phyloP scores from a whole-genome alignment of 225 moss, liverwort and hornwort species.

The Takakia lepidozioides region DNA sequence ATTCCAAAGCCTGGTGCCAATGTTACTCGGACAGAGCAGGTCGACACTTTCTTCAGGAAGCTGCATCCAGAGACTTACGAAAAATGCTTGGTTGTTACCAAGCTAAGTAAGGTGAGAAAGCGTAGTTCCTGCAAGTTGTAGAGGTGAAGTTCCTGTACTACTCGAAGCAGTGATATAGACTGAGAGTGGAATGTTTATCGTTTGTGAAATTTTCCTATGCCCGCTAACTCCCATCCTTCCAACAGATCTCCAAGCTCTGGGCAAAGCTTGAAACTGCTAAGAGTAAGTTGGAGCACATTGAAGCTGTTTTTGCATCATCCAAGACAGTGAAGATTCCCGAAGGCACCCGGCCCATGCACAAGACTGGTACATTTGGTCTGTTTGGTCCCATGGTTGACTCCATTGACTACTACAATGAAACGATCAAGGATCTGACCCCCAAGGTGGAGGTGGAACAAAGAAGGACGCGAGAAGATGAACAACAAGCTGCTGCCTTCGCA shows the following conservation, averaged over 20 bases:
- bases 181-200: too few relatives aligned
- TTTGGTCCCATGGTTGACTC: background rate
- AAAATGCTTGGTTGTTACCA: constrained; percentile 34
- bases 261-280: too few relatives aligned
- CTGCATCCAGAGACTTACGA: constrained; percentile 41
- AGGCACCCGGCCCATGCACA: background rate
- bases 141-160: too few relatives aligned
- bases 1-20: constrained; percentile 25
- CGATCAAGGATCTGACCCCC: background rate
- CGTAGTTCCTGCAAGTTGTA: too few relatives aligned
- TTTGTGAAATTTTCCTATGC: too few relatives aligned
- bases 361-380: background rate
- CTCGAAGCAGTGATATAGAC: too few relatives aligned
- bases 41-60: constrained; percentile 36
- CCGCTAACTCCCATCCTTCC: too few relatives aligned
- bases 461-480: constrained; percentile 37
- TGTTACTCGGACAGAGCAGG: constrained; percentile 27
- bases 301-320: too few relatives aligned
- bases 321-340: too few relatives aligned
- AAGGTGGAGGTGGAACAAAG: constrained; percentile 19
- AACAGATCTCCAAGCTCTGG: too few relatives aligned
- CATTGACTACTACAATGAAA: constrained; percentile 2
- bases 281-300: too few relatives aligned
- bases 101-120: constrained; percentile 26
- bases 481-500: constrained; percentile 47